phyloP scores from a whole-genome alignment of 2,329 filamentous ascomycete species.

The Colletotrichum tanaceti region DNA sequence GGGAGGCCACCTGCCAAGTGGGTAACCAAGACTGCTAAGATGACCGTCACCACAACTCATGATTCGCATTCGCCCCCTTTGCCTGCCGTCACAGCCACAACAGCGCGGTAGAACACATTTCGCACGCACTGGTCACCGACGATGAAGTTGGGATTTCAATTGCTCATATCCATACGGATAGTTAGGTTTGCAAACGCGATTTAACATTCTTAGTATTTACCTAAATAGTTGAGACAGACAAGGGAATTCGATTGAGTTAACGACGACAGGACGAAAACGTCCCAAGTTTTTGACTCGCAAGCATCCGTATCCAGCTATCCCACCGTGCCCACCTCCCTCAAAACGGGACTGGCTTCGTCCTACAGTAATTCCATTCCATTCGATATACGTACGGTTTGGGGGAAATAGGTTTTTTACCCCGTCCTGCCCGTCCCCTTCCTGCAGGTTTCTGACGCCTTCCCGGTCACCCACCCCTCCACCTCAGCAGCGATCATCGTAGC shows the following conservation, averaged over 20 bases:
- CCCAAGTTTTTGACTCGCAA: background rate
- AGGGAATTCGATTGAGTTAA: background rate
- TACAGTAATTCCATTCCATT: no score
- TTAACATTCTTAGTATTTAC: background rate
- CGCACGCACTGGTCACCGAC: background rate
- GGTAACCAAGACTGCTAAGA: slow-evolving; percentile 28
- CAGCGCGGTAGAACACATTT: background rate
- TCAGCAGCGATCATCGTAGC: slow-evolving; percentile 17
- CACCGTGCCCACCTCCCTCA: background rate
- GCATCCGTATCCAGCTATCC: background rate
- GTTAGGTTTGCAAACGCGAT: slow-evolving; percentile 3
- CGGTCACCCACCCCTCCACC: background rate
- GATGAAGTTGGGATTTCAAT: slow-evolving; percentile 1
- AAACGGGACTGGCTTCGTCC: background rate
- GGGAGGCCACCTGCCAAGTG: slow-evolving; percentile 13
- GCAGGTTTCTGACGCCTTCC: slow-evolving; percentile 7
- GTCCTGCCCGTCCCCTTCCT: no score
- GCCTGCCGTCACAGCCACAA: slow-evolving; percentile 32
- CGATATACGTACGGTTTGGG: no score
- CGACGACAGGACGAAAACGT: slow-evolving; percentile 9
- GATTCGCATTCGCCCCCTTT: slow-evolving; percentile 34
- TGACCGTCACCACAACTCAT: slow-evolving; percentile 31
- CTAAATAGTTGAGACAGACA: background rate
- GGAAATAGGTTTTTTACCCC: no score
- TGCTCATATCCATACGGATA: no score